phyloP scores from a whole-genome alignment of 176 grass and related monocot species.

The Metroxylon sagu region DNA sequence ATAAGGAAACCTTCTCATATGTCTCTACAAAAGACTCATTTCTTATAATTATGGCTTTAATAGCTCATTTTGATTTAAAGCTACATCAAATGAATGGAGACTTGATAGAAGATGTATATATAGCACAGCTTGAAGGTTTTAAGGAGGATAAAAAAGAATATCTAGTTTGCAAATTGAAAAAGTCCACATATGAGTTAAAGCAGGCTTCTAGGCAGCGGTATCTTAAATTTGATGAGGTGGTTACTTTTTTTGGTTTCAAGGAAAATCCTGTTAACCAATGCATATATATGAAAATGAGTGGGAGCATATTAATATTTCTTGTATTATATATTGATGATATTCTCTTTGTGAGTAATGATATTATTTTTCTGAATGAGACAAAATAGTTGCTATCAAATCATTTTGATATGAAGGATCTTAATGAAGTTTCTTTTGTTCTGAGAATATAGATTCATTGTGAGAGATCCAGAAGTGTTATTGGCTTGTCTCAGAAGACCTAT shows the following conservation, averaged over 20 bases:
- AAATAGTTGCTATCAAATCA: constrained; percentile 5
- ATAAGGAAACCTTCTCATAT: constrained; percentile 10
- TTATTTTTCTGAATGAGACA: constrained; percentile 1
- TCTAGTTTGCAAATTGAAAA: constrained; percentile 18
- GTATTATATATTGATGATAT: constrained; percentile 19
- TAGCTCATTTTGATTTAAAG: constrained; percentile 15
- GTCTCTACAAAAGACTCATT: constrained; percentile 1
- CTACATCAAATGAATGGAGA: constrained; percentile 24
- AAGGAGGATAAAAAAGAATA: background rate
- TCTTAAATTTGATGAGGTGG: constrained; percentile 19
- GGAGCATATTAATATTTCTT: constrained; percentile 9
- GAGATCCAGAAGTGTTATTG: background rate
- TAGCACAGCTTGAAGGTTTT: constrained; percentile 16
- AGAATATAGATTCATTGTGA: constrained; percentile 7
- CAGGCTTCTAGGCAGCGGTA: constrained; percentile 14
- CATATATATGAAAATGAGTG: constrained; percentile 12
- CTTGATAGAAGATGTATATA: constrained; percentile 23
- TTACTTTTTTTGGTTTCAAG: background rate
- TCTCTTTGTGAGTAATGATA: constrained; percentile 10
- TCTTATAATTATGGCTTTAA: background rate
- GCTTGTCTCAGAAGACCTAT: constrained; percentile 17
- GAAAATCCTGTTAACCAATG: constrained; percentile 4
- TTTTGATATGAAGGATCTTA: constrained; percentile 26
- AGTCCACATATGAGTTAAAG: constrained; percentile 24
- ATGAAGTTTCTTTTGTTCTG: constrained; percentile 6